These are phyloP conservation scores for Fusarium devonianum DNA, from an alignment of 2,329 filamentous ascomycete genomes.

Conservation along the genomic window DNA sequence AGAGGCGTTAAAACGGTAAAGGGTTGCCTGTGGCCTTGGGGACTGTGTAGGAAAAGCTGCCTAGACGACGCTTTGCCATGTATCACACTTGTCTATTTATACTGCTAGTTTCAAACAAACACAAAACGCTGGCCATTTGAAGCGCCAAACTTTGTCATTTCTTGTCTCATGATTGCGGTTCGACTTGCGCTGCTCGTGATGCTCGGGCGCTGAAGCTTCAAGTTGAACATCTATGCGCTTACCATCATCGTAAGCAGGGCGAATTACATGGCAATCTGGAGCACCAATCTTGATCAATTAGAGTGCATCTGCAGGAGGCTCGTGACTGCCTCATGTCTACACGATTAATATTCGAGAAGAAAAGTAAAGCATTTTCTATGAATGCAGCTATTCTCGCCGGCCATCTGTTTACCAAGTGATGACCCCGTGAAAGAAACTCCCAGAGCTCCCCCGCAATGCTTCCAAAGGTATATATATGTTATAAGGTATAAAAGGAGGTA, in stretches of 20 bases:
- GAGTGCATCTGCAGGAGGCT: not conserved
- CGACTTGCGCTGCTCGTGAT: too few relatives aligned
- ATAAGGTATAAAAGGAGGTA: constrained; percentile 12
- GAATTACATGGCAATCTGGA: not conserved
- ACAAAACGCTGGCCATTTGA: constrained; percentile 34
- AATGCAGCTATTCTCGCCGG: constrained; percentile 17
- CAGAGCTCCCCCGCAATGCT: constrained; percentile 42
- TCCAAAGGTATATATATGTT: constrained; percentile 21
- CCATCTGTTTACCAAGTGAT: constrained; percentile 34
- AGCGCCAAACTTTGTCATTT: constrained; percentile 12
- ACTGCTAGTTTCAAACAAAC: constrained; percentile 31
- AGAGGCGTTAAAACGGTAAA: constrained; percentile 42
- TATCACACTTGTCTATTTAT: constrained; percentile 39
- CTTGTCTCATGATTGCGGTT: not conserved
- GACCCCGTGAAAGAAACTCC: constrained; percentile 36
- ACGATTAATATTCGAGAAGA: too few relatives aligned
- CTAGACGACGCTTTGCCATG: constrained; percentile 42
- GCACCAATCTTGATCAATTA: not conserved
- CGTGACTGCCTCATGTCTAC: constrained; percentile 17
- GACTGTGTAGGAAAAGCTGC: constrained; percentile 40
- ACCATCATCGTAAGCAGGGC: too few relatives aligned
- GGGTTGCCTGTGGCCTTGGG: constrained; percentile 37
- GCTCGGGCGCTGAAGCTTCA: too few relatives aligned
- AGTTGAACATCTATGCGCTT: too few relatives aligned
- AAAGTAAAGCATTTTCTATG: constrained; percentile 11